Evolutionary conservation across 345 rosid species (phyloP).

Genomic region (Psidium friedrichsthalianum): DNA sequence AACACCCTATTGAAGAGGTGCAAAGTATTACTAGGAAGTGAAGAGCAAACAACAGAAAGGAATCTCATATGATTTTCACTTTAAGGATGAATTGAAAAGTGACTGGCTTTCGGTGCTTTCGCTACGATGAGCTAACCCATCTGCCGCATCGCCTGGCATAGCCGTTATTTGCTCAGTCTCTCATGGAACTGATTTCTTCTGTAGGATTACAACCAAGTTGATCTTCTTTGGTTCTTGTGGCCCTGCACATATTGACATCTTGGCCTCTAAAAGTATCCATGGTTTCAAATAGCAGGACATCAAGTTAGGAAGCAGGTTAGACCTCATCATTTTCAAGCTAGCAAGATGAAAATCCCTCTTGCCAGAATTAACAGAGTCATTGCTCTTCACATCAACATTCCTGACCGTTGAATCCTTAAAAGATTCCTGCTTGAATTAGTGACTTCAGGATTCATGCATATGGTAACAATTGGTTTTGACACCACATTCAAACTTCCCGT

Average conservation of each 20-base stretch:
- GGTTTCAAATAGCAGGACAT: background rate
- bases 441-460: no score
- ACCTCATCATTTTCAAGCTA: constrained; percentile 39
- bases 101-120: constrained; percentile 15
- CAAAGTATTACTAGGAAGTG: background rate
- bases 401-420: constrained; percentile 16
- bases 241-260: constrained; percentile 26
- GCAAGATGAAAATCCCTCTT: constrained; percentile 32
- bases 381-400: constrained; percentile 13
- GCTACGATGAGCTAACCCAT: constrained; percentile 4
- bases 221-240: constrained; percentile 18
- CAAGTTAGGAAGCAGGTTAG: background rate
- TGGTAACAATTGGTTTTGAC: background rate
- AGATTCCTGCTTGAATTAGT: constrained; percentile 20
- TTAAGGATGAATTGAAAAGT: constrained; percentile 31
- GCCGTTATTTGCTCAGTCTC: constrained; percentile 22
- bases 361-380: constrained; percentile 3
- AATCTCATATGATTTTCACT: constrained; percentile 66
- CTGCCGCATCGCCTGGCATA: constrained; percentile 7
- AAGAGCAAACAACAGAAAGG: background rate
- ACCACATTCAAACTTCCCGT: background rate
- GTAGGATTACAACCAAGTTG: constrained; percentile 15
- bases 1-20: background rate
- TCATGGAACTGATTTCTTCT: constrained; percentile 14
- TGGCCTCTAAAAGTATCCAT: background rate